Evolutionary conservation across 2,329 filamentous ascomycete genomes (phyloP).

Genomic region (Microascus cirrosus): DNA sequence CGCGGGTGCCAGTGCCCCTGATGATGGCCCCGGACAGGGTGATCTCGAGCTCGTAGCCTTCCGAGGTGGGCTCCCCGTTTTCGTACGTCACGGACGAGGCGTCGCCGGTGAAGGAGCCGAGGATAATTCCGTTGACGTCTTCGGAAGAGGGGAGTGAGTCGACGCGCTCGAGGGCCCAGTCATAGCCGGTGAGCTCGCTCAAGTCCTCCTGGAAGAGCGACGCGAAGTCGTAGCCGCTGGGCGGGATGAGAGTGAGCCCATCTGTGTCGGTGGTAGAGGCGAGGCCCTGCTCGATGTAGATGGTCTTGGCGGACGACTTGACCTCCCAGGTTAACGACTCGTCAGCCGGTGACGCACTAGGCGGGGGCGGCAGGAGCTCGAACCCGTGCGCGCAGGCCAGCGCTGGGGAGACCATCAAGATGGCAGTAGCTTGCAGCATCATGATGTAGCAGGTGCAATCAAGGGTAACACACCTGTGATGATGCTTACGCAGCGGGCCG

Average conservation of each 20-base stretch:
- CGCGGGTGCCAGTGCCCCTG: conserved; percentile 27
- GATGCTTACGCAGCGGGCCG: background rate
- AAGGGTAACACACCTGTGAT: background rate
- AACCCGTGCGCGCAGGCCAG: background rate
- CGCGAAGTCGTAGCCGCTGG: conserved; percentile 35
- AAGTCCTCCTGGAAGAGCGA: conserved; percentile 32
- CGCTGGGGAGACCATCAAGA: background rate
- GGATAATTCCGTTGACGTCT: conserved; percentile 25
- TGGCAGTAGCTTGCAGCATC: background rate
- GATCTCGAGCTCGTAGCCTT: conserved; percentile 35
- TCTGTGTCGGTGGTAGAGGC: conserved; percentile 25
- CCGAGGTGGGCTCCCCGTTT: conserved; percentile 31
- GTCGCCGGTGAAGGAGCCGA: conserved; percentile 20
- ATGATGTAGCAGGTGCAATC: background rate
- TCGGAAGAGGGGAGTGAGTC: conserved; percentile 15
- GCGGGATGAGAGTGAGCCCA: conserved; percentile 39
- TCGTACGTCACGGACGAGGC: conserved; percentile 27
- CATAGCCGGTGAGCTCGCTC: conserved; percentile 21
- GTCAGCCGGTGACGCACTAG: background rate
- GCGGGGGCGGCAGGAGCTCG: background rate
- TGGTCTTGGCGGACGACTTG: conserved; percentile 10
- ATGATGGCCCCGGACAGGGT: conserved; percentile 19
- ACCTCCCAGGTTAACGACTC: background rate
- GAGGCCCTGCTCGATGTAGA: conserved; percentile 29
- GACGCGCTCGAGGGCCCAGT: conserved; percentile 28